Evolutionary conservation across 2,329 filamentous ascomycete genomes (phyloP).

Genomic region (Colletotrichum limetticola): DNA sequence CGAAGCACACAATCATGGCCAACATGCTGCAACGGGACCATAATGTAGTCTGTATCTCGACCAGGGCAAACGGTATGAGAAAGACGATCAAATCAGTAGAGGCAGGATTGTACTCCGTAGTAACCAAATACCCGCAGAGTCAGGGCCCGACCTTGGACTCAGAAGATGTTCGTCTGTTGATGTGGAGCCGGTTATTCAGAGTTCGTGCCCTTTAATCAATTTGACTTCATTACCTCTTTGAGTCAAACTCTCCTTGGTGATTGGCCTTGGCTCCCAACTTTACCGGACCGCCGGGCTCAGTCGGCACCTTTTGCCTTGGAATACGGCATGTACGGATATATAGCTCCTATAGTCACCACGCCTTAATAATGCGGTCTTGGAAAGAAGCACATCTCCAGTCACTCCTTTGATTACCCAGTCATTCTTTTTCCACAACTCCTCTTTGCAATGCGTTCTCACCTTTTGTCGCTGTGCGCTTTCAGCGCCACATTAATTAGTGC

Average conservation of each 20-base stretch:
- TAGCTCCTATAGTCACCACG: not conserved
- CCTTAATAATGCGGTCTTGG: too few relatives aligned
- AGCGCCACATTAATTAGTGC: slow-evolving; percentile 22
- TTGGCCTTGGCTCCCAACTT: slow-evolving; percentile 1
- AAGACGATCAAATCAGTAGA: not conserved
- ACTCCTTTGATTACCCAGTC: slow-evolving; percentile 3
- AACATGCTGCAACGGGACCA: not conserved
- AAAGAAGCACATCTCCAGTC: not conserved
- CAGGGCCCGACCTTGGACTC: not conserved
- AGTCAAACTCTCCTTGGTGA: not conserved
- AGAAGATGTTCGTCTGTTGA: not conserved
- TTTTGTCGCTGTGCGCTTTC: slow-evolving; percentile 19
- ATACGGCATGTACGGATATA: slow-evolving; percentile 26
- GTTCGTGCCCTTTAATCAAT: slow-evolving; percentile 14
- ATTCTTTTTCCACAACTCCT: not conserved
- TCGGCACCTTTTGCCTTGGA: not conserved
- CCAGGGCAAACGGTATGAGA: not conserved
- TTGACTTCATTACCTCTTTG: slow-evolving; percentile 25
- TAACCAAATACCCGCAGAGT: too few relatives aligned
- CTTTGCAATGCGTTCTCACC: not conserved
- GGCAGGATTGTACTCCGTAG: too few relatives aligned
- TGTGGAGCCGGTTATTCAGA: not conserved
- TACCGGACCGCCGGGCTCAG: not conserved
- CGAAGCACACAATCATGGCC: not conserved
- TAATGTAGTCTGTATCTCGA: not conserved